Evolutionary conservation across 495 filamentous ascomycete genomes (phyloP), one percentile per base, ranked within the genome.

Genomic region (Baudoinia panamericana): DNA sequence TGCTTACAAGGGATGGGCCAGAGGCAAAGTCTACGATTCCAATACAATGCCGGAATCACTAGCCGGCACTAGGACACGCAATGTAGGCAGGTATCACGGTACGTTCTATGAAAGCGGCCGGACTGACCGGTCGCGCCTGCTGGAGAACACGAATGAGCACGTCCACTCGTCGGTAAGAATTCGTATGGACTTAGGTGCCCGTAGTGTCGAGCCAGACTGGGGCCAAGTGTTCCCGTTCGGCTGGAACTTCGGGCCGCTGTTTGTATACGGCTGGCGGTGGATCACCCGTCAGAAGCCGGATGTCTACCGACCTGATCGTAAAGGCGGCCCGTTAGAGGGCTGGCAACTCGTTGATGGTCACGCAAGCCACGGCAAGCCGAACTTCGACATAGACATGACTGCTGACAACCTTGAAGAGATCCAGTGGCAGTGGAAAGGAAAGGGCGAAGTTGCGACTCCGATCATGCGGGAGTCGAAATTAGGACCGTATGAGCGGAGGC

Each of bases 141-240:
- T 81, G 42, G 47, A 58, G 18, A 57, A 70, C 50, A 81, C 76
- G 9, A 68, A 78, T 48, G 76, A 82, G 61, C 67, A 73, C 33
- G 66, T 80, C 39, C 76, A 82, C 46, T 65, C 71, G 24, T 72
- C 65, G 27, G 76, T 75, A 7, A 68, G 76, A 10, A 61, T 73
- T 6, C 65, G 76, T 16, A 55, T 72, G 56, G 39, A 66, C 41
- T 43, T 71, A 48, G 56, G 62, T 28, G 76, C 74, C 0, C 61
- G 74, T 10, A 72, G 69, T 7, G 59, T 68, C 39, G 69, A 76
- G 25, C 34, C 42, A 9, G 34, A 50, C 20, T 36, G 33, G 41
- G n/a, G 8, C 16, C 13, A 33, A 21, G 32, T 38, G 2, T 46
- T 50, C 25, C 30, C 36, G 3, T 5, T 30, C 28, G 36, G 33